A percentile compares a stretch with the other conserved stretches of the same genome.
These are phyloP conservation scores for Davidsoniella virescens DNA, from an alignment of 2,329 filamentous ascomycete species.

Conservation along the genomic window DNA sequence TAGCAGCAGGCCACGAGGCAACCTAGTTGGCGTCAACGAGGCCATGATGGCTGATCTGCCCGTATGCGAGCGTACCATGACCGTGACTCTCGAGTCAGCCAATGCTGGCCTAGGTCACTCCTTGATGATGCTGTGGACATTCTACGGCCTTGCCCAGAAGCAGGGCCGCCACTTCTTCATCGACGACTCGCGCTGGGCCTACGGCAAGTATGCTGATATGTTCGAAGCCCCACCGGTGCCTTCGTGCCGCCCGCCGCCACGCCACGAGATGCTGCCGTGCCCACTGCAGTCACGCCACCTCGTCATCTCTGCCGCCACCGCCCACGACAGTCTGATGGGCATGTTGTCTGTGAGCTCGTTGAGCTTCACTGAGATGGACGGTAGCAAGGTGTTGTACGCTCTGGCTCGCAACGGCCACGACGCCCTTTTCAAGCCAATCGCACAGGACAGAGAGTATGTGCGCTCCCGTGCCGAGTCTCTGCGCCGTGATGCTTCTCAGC, in stretches of 20 bases:
- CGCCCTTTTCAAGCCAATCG: constrained; percentile 52
- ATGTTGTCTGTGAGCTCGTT: constrained; percentile 25
- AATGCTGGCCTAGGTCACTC: constrained; percentile 65
- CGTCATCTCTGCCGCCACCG: constrained; percentile 54
- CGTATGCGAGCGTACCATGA: constrained; percentile 55
- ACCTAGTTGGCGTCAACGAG: constrained; percentile 32
- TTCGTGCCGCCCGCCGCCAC: constrained; percentile 53
- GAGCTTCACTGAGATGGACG: constrained; percentile 22
- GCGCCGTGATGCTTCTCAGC: constrained; percentile 19
- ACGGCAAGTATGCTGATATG: constrained; percentile 57
- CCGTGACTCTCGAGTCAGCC: constrained; percentile 55
- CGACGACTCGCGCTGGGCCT: constrained; percentile 71
- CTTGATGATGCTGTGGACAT: constrained; percentile 67
- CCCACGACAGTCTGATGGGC: constrained; percentile 32
- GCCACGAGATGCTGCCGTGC: constrained; percentile 62
- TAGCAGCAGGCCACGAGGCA: constrained; percentile 20
- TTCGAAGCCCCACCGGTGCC: constrained; percentile 52
- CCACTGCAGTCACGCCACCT: constrained; percentile 62
- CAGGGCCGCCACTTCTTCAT: constrained; percentile 68
- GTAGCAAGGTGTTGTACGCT: constrained; percentile 46
- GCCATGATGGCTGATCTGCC: constrained; percentile 30
- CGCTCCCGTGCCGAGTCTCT: constrained; percentile 31
- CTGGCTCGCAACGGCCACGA: constrained; percentile 57
- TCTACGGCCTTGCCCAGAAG: constrained; percentile 61
- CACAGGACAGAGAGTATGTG: constrained; percentile 51